A percentile compares a stretch with the other conserved stretches of the same genome.
phyloP scores from a whole-genome alignment of 78 protist species.

The Dictyostelium intermedium region DNA sequence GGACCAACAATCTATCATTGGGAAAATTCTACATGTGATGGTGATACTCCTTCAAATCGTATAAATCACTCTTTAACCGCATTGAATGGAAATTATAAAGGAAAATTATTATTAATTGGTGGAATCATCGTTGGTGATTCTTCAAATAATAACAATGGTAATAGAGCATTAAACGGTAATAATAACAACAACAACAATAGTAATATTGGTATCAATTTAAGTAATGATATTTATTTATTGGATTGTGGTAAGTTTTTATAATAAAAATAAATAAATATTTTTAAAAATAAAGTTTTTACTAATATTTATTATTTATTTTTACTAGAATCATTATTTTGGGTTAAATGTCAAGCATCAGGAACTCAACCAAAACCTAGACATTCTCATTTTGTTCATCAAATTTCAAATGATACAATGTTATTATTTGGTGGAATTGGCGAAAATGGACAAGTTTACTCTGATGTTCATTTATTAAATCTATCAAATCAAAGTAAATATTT shows the following conservation, averaged over 20 bases:
- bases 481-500: constrained; percentile 32
- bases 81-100: constrained; percentile 31
- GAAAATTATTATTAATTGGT: constrained; percentile 47
- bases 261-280: too few species aligned
- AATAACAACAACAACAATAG: background rate
- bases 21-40: constrained; percentile 14
- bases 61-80: constrained; percentile 18
- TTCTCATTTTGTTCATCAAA: constrained; percentile 46
- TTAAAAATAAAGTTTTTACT: too few species aligned
- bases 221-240: constrained; percentile 39
- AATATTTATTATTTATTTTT: background rate
- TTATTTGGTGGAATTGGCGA: constrained; percentile 46
- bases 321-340: constrained; percentile 40
- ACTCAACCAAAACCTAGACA: constrained; percentile 38
- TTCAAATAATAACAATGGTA: background rate
- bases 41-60: constrained; percentile 21
- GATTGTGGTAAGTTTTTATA: constrained; percentile 9
- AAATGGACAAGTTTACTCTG: constrained; percentile 13
- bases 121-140: background rate
- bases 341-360: background rate
- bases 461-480: constrained; percentile 38
- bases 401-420: constrained; percentile 37
- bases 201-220: background rate
- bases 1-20: constrained; percentile 23
- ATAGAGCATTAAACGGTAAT: background rate